A percentile compares a stretch with the other conserved stretches of the same genome.
These are phyloP conservation scores for Boletus vermiculosoides DNA, from an alignment of 768 basidiomycete genomes.

Conservation along the genomic window DNA sequence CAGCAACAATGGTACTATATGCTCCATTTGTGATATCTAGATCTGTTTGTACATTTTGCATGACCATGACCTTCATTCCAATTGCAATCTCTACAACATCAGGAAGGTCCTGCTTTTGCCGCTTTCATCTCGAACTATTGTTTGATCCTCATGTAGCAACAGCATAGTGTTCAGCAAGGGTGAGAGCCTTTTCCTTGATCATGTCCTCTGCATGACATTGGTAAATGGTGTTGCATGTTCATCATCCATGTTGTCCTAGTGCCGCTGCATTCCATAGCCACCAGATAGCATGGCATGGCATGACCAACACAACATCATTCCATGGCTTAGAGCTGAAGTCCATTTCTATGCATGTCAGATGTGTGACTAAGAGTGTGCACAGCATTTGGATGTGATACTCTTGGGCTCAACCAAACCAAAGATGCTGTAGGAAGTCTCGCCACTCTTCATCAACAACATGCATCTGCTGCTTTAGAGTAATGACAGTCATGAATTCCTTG, in stretches of 20 bases:
- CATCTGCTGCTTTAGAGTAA: too few species aligned
- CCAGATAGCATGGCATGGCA: background rate
- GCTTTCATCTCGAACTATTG: background rate
- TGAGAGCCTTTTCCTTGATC: background rate
- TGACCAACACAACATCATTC: background rate
- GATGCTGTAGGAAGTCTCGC: background rate
- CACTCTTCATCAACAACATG: too few species aligned
- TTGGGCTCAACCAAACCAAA: background rate
- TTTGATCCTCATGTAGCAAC: background rate
- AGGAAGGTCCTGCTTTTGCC: background rate
- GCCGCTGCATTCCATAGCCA: background rate
- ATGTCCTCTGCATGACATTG: background rate
- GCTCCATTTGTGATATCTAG: conserved; percentile 42
- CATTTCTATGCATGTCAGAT: background rate
- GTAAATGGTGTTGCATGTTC: background rate
- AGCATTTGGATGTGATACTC: background rate
- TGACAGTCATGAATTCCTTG: too few species aligned
- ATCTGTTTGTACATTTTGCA: conserved; percentile 40
- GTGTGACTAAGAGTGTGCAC: background rate
- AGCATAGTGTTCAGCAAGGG: background rate
- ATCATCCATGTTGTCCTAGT: background rate
- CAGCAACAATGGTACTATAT: conserved; percentile 14
- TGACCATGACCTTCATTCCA: conserved; percentile 43
- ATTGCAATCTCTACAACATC: conserved; percentile 24
- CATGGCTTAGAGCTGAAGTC: background rate